Conservation (phyloP, 1,139 yeast genomes). For the Geotrichum phurueaensis region DNA sequence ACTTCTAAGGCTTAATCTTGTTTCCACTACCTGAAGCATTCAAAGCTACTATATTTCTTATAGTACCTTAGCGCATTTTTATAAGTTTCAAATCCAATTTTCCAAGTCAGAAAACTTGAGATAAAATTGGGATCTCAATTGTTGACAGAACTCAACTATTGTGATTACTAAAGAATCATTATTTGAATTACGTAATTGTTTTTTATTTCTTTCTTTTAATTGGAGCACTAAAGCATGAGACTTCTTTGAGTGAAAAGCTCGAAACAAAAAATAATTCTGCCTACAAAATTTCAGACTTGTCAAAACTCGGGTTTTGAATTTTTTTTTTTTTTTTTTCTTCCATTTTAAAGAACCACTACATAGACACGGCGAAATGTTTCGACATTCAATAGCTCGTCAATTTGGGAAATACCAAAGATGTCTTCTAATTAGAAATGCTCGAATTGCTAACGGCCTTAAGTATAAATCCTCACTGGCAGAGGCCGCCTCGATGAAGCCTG, state of each 20-base stretch:
- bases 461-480: slow-evolving; percentile 4
- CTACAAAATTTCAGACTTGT: neutral
- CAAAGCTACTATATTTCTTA: no score
- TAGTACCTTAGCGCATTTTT: neutral
- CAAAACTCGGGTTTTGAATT: neutral
- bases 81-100: neutral
- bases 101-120: neutral
- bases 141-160: no score
- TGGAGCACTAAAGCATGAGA: neutral
- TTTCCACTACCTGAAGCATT: no score
- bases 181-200: neutral
- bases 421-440: neutral
- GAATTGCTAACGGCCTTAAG: neutral
- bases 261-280: neutral
- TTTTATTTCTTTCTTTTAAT: neutral
- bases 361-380: neutral
- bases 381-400: neutral
- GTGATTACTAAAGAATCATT: neutral
- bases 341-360: neutral
- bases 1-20: no score
- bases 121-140: neutral
- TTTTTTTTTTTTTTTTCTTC: neutral
- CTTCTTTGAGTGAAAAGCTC: neutral
- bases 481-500: slow-evolving; percentile 1
- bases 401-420: neutral